Evolutionary conservation across 805 yeast genomes (phyloP).

Genomic region (Candida argentea): DNA sequence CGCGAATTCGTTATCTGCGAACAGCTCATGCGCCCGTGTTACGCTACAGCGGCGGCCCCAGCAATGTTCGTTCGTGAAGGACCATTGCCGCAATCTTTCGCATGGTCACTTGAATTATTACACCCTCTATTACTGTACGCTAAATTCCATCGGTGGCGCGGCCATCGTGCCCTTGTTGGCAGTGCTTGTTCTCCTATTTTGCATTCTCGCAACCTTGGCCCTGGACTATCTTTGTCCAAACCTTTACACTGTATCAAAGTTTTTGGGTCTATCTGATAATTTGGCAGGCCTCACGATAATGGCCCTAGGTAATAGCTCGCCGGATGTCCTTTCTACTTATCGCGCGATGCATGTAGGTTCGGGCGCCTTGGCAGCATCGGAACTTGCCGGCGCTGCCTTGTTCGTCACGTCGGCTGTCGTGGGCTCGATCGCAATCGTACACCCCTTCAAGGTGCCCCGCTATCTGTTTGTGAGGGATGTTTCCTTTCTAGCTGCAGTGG

Average conservation of each 20-base stretch:
- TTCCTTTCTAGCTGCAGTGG: conserved; percentile 42
- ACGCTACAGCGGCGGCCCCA: conserved; percentile 2
- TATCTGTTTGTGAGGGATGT: conserved; percentile 51
- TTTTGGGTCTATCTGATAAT: conserved; percentile 59
- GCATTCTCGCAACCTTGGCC: conserved; percentile 67
- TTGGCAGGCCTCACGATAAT: conserved; percentile 78
- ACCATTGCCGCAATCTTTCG: conserved; percentile 19
- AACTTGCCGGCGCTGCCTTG: conserved; percentile 82
- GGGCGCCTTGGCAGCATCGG: conserved; percentile 76
- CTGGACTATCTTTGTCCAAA: conserved; percentile 79
- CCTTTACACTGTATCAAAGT: conserved; percentile 51
- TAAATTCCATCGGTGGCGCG: conserved; percentile 3
- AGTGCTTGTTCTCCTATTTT: conserved; percentile 37
- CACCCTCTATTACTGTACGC: conserved; percentile 21
- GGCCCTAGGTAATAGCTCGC: conserved; percentile 89
- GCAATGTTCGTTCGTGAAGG: conserved; percentile 25
- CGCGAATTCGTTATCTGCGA: too few relatives aligned
- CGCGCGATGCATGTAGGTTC: conserved; percentile 69
- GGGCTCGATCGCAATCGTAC: conserved; percentile 64
- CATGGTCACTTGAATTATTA: conserved; percentile 31
- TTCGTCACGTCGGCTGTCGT: conserved; percentile 72
- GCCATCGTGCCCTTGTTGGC: conserved; percentile 10
- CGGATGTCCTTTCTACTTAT: conserved; percentile 79
- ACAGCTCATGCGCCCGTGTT: conserved; percentile 3
- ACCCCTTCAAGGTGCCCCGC: conserved; percentile 51